Percentiles rank a stretch among this genome's conserved stretches.
These are phyloP conservation scores for Vinca minor DNA, from an alignment of 257 asterid genomes.

Conservation along the genomic window DNA sequence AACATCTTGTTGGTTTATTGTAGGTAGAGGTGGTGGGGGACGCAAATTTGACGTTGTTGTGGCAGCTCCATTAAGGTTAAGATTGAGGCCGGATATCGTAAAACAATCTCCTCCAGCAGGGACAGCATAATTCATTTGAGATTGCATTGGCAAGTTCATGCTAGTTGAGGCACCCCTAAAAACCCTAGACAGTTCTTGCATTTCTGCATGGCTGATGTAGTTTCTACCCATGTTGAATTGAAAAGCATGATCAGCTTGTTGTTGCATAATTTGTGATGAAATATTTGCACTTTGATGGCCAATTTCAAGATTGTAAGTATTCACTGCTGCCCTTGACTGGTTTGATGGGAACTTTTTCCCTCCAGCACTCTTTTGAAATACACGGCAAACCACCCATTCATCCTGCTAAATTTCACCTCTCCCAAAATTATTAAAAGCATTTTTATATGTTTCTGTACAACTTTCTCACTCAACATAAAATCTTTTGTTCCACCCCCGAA, in stretches of 20 bases:
- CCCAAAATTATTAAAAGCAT: too few relatives aligned
- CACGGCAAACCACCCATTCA: conserved; percentile 97
- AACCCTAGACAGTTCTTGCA: conserved; percentile 47
- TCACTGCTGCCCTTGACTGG: conserved; percentile 40
- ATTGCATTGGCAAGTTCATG: conserved; percentile 39
- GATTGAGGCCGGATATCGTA: conserved; percentile 66
- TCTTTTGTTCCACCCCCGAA: too few relatives aligned
- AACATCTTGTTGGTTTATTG: conserved; percentile 40
- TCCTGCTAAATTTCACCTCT: conserved; percentile 47
- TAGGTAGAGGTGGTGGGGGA: conserved; percentile 20
- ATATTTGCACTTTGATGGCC: conserved; percentile 23
- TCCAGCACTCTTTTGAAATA: conserved; percentile 67
- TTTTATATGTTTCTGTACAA: too few relatives aligned
- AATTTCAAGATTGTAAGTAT: conserved; percentile 43
- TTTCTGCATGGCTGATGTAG: conserved; percentile 47
- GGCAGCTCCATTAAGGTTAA: conserved; percentile 53
- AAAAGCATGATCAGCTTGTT: conserved; percentile 36
- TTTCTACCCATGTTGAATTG: conserved; percentile 38
- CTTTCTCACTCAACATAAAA: too few relatives aligned
- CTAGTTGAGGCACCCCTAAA: conserved; percentile 26
- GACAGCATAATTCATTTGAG: conserved; percentile 37
- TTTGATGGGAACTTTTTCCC: conserved; percentile 57
- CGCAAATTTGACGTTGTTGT: conserved; percentile 31
- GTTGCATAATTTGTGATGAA: conserved; percentile 38
- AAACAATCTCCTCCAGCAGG: conserved; percentile 30